These are phyloP conservation scores for Diplocarpon rosae DNA, from an alignment of 2,329 filamentous ascomycete species.

Conservation along the genomic window DNA sequence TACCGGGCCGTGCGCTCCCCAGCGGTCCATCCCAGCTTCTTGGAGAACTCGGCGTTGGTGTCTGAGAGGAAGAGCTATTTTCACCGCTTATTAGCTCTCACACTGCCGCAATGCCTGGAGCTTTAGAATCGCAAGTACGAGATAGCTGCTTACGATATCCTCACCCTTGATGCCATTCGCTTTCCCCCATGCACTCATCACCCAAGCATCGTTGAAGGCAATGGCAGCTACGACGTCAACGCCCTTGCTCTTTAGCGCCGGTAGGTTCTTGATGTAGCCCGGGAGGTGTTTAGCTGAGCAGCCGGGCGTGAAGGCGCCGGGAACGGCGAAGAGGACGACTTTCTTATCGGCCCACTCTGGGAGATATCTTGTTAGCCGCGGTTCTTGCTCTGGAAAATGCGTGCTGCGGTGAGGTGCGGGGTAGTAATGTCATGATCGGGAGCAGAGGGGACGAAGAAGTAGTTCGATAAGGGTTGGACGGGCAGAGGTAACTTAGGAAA, in stretches of 20 bases:
- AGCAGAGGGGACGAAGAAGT: background rate
- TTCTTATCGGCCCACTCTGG: constrained; percentile 57
- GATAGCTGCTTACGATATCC: constrained; percentile 40
- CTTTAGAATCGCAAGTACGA: no score
- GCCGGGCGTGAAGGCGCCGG: constrained; percentile 59
- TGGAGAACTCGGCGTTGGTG: constrained; percentile 50
- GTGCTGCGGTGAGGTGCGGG: constrained; percentile 1
- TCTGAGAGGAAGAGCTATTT: constrained; percentile 54
- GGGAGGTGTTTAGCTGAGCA: constrained; percentile 60
- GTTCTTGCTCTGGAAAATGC: background rate
- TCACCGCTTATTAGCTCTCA: no score
- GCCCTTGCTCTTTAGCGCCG: constrained; percentile 50
- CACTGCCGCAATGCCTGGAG: no score
- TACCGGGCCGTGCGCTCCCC: constrained; percentile 53
- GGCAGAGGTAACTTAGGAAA: background rate
- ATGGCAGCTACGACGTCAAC: constrained; percentile 58
- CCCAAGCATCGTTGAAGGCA: constrained; percentile 57
- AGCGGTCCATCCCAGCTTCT: constrained; percentile 52
- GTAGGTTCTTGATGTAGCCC: constrained; percentile 53
- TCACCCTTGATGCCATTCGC: constrained; percentile 55
- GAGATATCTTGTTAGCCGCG: background rate
- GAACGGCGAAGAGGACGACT: constrained; percentile 58
- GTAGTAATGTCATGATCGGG: background rate
- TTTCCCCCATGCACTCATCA: constrained; percentile 65
- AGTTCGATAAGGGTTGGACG: background rate